A percentile compares a stretch with the other conserved stretches of the same genome.
These are phyloP conservation scores for Alectoria sarmentosa DNA, from an alignment of 495 filamentous ascomycete species.

Conservation along the genomic window DNA sequence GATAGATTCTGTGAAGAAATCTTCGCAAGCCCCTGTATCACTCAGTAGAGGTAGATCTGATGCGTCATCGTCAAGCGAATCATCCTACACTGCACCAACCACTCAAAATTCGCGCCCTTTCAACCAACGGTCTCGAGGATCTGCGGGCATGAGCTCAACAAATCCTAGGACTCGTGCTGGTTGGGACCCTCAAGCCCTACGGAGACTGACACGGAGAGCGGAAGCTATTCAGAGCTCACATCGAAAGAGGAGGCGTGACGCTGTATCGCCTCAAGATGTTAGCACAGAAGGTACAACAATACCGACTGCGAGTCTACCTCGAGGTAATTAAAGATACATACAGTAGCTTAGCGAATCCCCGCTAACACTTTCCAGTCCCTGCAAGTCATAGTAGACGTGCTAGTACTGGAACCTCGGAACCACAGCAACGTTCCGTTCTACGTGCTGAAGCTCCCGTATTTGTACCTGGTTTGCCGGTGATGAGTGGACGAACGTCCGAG, in stretches of 20 bases:
- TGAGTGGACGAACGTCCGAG: not conserved
- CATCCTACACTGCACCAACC: not conserved
- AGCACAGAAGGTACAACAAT: not conserved
- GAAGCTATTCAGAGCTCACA: slow-evolving; percentile 1
- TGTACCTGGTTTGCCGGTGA: not conserved
- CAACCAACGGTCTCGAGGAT: not conserved
- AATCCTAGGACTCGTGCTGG: not conserved
- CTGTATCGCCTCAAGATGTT: not conserved
- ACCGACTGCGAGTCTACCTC: not conserved
- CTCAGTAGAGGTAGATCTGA: not conserved
- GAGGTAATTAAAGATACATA: not conserved
- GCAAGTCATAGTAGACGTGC: not conserved
- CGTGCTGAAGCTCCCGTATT: not conserved
- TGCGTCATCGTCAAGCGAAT: not conserved
- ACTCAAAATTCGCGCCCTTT: not conserved
- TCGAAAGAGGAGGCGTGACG: not conserved
- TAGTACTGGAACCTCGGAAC: not conserved
- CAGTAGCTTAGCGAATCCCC: not conserved
- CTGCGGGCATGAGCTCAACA: not conserved
- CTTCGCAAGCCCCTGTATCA: not conserved
- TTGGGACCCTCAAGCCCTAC: not conserved
- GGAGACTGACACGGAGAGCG: slow-evolving; percentile 1
- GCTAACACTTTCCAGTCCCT: not conserved
- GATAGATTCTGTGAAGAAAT: not conserved
- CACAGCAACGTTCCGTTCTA: not conserved